Conservation (phyloP, 768 basidiomycete species). For the Mrakia blollopis region DNA sequence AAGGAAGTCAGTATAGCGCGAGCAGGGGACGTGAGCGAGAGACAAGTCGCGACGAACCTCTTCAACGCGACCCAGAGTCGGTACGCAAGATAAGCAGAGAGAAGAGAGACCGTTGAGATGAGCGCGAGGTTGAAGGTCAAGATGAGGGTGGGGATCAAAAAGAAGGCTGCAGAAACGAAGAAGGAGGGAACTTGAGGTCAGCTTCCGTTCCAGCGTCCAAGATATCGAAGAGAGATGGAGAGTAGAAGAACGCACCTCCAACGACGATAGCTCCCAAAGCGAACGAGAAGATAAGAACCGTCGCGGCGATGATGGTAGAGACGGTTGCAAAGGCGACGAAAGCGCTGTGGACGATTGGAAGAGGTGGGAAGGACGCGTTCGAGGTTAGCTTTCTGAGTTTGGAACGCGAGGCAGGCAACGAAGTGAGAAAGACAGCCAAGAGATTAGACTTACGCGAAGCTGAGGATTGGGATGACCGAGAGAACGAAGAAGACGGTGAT, state of each 20-base stretch:
- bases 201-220: neutral
- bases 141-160: neutral
- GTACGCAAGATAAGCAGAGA: constrained; percentile 1
- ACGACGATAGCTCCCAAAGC: constrained; percentile 1
- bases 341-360: neutral
- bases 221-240: neutral
- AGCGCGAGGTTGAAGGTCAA: constrained; percentile 4
- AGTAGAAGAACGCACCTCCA: neutral
- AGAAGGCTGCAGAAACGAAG: neutral
- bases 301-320: neutral
- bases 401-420: neutral
- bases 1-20: neutral
- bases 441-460: neutral
- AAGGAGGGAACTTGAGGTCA: neutral
- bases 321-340: constrained; percentile 5
- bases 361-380: neutral
- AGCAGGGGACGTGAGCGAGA: neutral
- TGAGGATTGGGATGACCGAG: constrained; percentile 7
- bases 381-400: neutral
- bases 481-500: constrained; percentile 14
- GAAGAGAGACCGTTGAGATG: neutral
- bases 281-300: neutral
- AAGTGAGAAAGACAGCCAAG: neutral
- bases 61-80: constrained; percentile 8
- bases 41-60: neutral